Base-by-base conservation (phyloP, 1,284 basidiomycete genomes). In the Naganishia albida region DNA sequence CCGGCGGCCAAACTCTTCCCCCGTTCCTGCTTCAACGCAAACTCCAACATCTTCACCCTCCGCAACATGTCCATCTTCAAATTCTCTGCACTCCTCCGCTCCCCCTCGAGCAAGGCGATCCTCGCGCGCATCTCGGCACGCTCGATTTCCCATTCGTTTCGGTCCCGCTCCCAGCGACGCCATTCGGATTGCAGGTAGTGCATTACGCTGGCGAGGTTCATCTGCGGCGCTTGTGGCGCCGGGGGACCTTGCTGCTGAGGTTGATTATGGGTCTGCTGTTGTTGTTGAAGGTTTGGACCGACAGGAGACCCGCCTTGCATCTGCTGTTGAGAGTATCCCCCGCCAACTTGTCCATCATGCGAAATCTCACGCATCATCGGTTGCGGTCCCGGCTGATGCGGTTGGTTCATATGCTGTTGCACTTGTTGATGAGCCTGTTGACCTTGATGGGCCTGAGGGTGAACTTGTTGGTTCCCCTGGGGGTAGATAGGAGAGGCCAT, bases 111-210 rank as follows among this genome's bases (percentile, higher is more conserved):
- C 60, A 98, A 84, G n/a, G 95, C 95, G 72, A 99, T 97, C 59
- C 95, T 87, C 0, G 63, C 94, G 83, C 94, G 85, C 93, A 99
- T 96, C 81, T 99, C 95, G 40, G 96, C 95, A 71, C 95, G 84
- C 81, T 99, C 95, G 74, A 99, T 99, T 83, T 98, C 95, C 95
- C 94, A 99, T 80, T 98, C 94, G 78, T 99, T 99, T 73, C 95
- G 86, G 81, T 99, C 94, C 77, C 92, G 88, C 78, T 98, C 94
- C 76, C 93, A 94, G 67, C 92, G 85, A 68, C 96, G 84, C 92
- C 94, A 98, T 83, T 99, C 96, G 60, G 91, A 92, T 81, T 99
- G 96, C 54, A 99, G 84, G 79, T 93, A 98, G 81, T 99, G 95
- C 67, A 99, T 84, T 65, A 98, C 93, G 75, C 88, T 91, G 10